Base-by-base conservation (phyloP, 306 rosid species). In the Hippophae tibetana region DNA sequence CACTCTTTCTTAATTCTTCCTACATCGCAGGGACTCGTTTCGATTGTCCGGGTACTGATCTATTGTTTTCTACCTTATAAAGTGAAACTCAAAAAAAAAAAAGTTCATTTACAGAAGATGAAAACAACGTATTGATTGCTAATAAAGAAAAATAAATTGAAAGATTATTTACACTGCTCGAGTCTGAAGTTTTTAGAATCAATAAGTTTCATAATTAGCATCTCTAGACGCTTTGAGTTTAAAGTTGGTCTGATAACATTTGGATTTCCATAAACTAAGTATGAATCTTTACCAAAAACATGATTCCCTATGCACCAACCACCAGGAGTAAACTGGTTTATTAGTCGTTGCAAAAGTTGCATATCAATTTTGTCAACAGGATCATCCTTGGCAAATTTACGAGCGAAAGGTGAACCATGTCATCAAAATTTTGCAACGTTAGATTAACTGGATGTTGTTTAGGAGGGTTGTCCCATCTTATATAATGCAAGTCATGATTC, bases 361-460 rank as follows among this genome's bases (percentile, higher is more conserved):
- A 45, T 52, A 40, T 90, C 96, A 40, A 85, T 90, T 67, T 68
- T 90, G 65, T 83, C 14, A 2, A 90, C 80, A 0, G 84, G 85
- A 60, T 84, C 94, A 51, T 83, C 85, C 62, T 69, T 68, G n/a
- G 69, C 42, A 18, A 87, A 83, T 61, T 58, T 75, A 5, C 74
- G 76, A 13, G 89, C 93, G 41, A 88, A 88, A 55, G 93, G 98
- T 5, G 90, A 82, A 79, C 79, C 88, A 92, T 88, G 58, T 88
- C 89, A 3, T 78, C 52, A 42, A 76, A 90, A 71, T 90, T 89
- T 58, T 81, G 81, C 55, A 73, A 27, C 25, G 80, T 81, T 57
- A 80, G 70, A 47, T 70, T 60, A 18, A 92, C 9, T 4, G 92
- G 96, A 65, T 76, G 55, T 67, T 80, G 82, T 74, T 80, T 83